Evolutionary conservation across 2,329 filamentous ascomycete genomes (phyloP), one percentile per base, ranked within the genome.

Genomic region (Pseudogymnoascus sp.): DNA sequence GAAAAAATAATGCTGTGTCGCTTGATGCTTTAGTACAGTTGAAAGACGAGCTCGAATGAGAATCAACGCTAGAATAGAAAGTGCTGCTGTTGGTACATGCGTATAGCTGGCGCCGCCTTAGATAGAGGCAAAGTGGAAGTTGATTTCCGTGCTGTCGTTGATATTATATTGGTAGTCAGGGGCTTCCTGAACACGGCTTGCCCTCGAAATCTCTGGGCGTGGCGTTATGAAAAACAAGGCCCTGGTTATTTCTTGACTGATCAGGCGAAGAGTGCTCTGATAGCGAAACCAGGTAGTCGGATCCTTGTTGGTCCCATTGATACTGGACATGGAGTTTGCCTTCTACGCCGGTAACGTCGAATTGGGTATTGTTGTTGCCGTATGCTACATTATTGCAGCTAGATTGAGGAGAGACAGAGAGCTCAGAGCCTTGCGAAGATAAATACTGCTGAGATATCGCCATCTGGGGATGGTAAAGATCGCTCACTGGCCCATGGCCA

Each of bases 1-100:
- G 59, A 60, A 60, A 60, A 37, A 40, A 37, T 38, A 53, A 60
- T 60, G 59, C 59, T 37, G 59, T 60, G 59, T 60, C 37, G 59
- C 59, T 40, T 33, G 28, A 60, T 60, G 59, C 59, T 60, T 60
- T 60, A 60, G 18, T 60, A 60, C 31, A 38, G 18, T 60, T 60
- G 37, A 40, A 40, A 40, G 33, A 60, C 33, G 47, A 53, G 47
- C 47, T 53, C 47, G 47, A 53, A 53, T 31, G 47, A 50, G 23
- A 53, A 53, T 53, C 25, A 53, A 53, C 47, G 47, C 47, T 53
- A 33, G 25, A 53, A 53, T 53, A 53, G 47, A 33, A 53, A 53
- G 16, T 53, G n/a, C n/a, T 53, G 25, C n/a, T 53, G 47, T 53
- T 53, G 47, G 47, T 53, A 53, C 47, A 53, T 53, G 47, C 47